Evolutionary conservation across 768 basidiomycete genomes (phyloP).

Genomic region (Cantharellus cinnabarinus): DNA sequence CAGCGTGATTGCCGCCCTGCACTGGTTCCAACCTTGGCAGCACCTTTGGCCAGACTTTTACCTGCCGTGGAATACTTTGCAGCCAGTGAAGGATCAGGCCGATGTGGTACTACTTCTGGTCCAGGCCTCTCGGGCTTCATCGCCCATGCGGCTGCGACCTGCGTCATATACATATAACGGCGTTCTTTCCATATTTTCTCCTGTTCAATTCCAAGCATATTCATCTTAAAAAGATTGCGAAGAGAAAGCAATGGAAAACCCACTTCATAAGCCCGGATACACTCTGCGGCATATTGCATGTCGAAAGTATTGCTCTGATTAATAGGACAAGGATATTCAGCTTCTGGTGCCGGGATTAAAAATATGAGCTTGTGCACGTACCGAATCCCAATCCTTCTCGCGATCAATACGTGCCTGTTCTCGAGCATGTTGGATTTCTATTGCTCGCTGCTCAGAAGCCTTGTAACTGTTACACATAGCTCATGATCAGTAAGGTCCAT

Average conservation of each 20-base stretch:
- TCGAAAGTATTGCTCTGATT: background rate
- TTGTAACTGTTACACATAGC: slow-evolving; percentile 12
- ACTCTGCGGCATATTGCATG: background rate
- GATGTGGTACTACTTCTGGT: background rate
- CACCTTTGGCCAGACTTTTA: too few species aligned
- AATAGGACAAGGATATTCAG: background rate
- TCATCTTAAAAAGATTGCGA: background rate
- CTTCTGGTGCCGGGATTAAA: background rate
- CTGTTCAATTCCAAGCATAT: background rate
- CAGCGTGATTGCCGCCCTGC: too few species aligned
- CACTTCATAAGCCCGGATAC: slow-evolving; percentile 1
- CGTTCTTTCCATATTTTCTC: background rate
- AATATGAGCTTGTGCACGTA: background rate
- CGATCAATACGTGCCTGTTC: slow-evolving; percentile 36
- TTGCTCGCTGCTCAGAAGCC: slow-evolving; percentile 42
- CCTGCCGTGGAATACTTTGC: background rate
- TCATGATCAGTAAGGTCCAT: too few species aligned
- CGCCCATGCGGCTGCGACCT: background rate
- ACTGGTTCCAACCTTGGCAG: too few species aligned
- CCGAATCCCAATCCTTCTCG: slow-evolving; percentile 6
- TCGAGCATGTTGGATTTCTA: slow-evolving; percentile 45
- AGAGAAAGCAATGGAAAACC: background rate
- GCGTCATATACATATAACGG: background rate
- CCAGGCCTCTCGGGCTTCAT: background rate
- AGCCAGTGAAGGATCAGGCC: background rate